phyloP scores from a whole-genome alignment of 345 rosid species.

The Schrenkiella parvula region DNA sequence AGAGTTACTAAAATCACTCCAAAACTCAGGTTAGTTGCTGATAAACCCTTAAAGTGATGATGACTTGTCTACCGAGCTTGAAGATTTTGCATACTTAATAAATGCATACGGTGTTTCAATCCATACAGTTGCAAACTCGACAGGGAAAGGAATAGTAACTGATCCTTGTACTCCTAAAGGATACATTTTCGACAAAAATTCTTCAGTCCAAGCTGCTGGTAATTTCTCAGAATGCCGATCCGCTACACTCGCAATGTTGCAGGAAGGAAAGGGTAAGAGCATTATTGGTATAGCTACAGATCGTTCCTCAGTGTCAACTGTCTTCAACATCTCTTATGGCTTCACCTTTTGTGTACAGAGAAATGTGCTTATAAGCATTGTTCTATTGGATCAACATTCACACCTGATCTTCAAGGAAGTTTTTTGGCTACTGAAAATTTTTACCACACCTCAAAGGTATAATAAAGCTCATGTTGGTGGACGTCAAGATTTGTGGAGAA shows the following conservation, averaged over 20 bases:
- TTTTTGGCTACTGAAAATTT: conserved; percentile 85
- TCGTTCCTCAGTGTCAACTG: neutral
- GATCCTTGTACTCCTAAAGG: conserved; percentile 95
- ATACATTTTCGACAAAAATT: conserved; percentile 36
- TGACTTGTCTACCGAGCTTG: neutral
- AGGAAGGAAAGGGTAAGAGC: conserved; percentile 66
- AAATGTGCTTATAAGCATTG: conserved; percentile 56
- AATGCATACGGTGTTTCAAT: conserved; percentile 31
- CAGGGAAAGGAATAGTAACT: conserved; percentile 29
- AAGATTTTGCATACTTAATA: neutral
- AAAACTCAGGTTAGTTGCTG: conserved; percentile 40
- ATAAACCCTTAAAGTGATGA: neutral
- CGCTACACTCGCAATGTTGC: conserved; percentile 53
- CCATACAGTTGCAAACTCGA: conserved; percentile 41
- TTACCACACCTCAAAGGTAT: conserved; percentile 81
- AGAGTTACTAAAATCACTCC: conserved; percentile 48
- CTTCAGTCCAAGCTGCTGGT: conserved; percentile 53
- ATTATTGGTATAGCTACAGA: neutral
- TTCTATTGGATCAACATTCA: conserved; percentile 70
- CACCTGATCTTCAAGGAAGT: conserved; percentile 70
- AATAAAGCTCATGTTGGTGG: neutral
- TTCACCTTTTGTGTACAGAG: conserved; percentile 40
- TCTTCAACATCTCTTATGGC: neutral
- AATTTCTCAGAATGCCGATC: conserved; percentile 84
- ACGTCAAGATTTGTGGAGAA: neutral